These are phyloP conservation scores for Circinella minor DNA, from an alignment of 371 early-diverging fungal genomes.

Conservation along the genomic window DNA sequence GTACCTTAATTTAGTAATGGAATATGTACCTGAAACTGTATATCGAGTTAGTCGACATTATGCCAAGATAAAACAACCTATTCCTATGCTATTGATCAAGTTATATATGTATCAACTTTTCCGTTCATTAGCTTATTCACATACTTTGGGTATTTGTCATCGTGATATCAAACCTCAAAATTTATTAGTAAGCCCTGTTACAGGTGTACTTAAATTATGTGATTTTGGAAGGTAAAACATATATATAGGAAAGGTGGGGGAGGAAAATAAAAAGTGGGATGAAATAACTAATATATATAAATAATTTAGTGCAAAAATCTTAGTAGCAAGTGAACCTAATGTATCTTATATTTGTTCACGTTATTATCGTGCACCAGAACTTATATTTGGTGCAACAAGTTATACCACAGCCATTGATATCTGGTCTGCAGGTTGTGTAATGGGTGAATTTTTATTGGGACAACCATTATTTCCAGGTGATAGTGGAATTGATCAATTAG, in stretches of 20 bases:
- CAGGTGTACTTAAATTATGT: conserved; percentile 93
- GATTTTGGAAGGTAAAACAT: conserved; percentile 88
- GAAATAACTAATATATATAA: not conserved
- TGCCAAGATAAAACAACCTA: conserved; percentile 83
- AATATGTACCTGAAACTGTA: conserved; percentile 94
- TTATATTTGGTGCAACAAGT: conserved; percentile 92
- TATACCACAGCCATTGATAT: conserved; percentile 91
- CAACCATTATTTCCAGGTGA: conserved; percentile 98
- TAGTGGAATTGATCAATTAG: conserved; percentile 97
- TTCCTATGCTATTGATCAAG: conserved; percentile 90
- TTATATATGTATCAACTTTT: conserved; percentile 97
- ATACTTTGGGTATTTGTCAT: conserved; percentile 93
- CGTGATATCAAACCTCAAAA: conserved; percentile 99
- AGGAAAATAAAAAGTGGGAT: not conserved
- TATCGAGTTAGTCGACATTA: conserved; percentile 88
- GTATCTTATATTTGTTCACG: conserved; percentile 97
- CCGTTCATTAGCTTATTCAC: conserved; percentile 94
- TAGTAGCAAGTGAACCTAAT: conserved; percentile 90
- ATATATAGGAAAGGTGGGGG: not conserved
- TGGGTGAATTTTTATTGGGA: conserved; percentile 95
- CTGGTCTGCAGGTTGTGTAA: conserved; percentile 98
- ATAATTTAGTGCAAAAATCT: conserved; percentile 80
- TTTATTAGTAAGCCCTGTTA: conserved; percentile 87
- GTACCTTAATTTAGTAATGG: conserved; percentile 91
- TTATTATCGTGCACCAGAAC: conserved; percentile 97